Evolutionary conservation across 2,329 filamentous ascomycete genomes (phyloP).

Genomic region (Canariomyces notabilis): DNA sequence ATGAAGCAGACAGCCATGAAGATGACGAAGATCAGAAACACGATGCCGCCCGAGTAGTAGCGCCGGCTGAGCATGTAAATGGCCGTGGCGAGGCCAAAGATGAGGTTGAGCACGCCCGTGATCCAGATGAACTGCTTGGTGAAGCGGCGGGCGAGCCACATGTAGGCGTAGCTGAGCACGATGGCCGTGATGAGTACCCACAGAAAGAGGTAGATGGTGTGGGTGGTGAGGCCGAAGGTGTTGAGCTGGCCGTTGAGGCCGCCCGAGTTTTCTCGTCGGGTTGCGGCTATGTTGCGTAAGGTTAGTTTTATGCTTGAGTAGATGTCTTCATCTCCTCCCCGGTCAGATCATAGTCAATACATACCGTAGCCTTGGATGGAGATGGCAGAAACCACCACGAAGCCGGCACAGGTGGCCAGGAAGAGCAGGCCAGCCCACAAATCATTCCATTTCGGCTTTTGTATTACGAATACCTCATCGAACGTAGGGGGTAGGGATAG

Average conservation of each 20-base stretch:
- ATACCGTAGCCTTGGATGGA: slow-evolving; percentile 69
- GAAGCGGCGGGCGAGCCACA: slow-evolving; percentile 68
- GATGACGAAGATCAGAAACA: slow-evolving; percentile 76
- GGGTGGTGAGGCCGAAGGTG: slow-evolving; percentile 66
- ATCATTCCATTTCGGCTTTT: slow-evolving; percentile 85
- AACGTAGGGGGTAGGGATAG: slow-evolving; percentile 53
- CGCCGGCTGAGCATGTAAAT: slow-evolving; percentile 75
- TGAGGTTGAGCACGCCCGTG: slow-evolving; percentile 82
- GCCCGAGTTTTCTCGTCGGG: slow-evolving; percentile 58
- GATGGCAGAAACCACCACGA: slow-evolving; percentile 69
- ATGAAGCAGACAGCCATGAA: slow-evolving; percentile 81
- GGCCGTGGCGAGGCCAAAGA: slow-evolving; percentile 77
- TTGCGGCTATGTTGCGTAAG: slow-evolving; percentile 32
- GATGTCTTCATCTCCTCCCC: neutral
- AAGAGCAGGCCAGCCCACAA: slow-evolving; percentile 76
- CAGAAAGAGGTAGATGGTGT: slow-evolving; percentile 79
- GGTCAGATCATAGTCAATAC: slow-evolving; percentile 17
- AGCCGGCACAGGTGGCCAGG: slow-evolving; percentile 46
- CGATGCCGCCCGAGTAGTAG: slow-evolving; percentile 80
- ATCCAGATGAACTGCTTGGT: slow-evolving; percentile 92
- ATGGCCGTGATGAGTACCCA: slow-evolving; percentile 72
- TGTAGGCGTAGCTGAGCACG: slow-evolving; percentile 70
- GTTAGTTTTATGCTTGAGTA: slow-evolving; percentile 4
- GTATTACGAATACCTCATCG: slow-evolving; percentile 75
- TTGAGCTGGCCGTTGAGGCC: slow-evolving; percentile 69